These are phyloP conservation scores for Gynochthodes officinalis DNA, from an alignment of 257 asterid species.

Conservation along the genomic window DNA sequence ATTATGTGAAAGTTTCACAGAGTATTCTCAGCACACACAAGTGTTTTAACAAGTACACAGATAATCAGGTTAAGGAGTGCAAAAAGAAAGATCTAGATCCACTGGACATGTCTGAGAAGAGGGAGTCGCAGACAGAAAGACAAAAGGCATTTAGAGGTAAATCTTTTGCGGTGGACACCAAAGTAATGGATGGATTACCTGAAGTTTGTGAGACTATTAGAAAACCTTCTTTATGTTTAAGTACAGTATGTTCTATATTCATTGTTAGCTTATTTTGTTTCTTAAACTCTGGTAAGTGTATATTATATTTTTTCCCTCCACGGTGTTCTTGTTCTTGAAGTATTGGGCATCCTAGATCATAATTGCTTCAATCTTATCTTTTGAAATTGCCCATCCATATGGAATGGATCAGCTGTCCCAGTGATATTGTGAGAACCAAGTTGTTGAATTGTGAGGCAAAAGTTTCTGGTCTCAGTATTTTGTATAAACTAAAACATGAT, in stretches of 20 bases:
- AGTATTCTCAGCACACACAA: conserved; percentile 23
- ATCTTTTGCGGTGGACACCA: not conserved
- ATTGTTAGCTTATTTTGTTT: not conserved
- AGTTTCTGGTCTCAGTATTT: not conserved
- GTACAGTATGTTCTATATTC: not conserved
- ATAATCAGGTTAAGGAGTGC: conserved; percentile 20
- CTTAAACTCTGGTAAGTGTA: no score
- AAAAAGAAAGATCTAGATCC: conserved; percentile 16
- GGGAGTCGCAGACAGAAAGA: conserved; percentile 9
- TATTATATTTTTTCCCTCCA: no score
- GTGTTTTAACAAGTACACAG: conserved; percentile 25
- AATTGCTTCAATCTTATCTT: not conserved
- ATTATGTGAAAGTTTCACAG: conserved; percentile 26
- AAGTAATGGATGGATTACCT: not conserved
- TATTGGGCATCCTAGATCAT: not conserved
- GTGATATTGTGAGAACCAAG: conserved; percentile 1
- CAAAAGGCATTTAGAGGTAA: not conserved
- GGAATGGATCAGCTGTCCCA: not conserved
- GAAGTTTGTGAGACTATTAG: not conserved
- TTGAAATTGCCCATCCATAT: not conserved
- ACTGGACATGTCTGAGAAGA: conserved; percentile 17
- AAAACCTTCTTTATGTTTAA: not conserved
- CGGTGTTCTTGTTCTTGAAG: not conserved
- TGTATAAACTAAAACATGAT: conserved; percentile 12
- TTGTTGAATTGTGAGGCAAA: conserved; percentile 3